Evolutionary conservation across 495 filamentous ascomycete genomes (phyloP).

Genomic region (Penicillium pulvis): DNA sequence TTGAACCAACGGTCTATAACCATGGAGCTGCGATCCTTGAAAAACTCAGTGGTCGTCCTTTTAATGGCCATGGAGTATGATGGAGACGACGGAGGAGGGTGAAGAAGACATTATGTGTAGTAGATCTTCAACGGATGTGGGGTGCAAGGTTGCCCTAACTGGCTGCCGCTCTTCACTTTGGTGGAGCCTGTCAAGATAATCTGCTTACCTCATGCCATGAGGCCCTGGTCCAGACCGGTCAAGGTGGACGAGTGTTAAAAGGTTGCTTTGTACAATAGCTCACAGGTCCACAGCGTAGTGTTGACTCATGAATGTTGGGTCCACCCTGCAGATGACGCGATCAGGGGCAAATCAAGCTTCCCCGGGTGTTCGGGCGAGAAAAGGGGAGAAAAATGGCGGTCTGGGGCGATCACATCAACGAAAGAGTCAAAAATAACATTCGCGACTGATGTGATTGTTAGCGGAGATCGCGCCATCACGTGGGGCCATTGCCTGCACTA

Average conservation of each 20-base stretch:
- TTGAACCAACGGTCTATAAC: background rate
- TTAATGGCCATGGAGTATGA: background rate
- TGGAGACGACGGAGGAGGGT: background rate
- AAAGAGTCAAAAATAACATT: background rate
- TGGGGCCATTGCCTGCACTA: conserved; percentile 11
- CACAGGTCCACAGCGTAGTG: background rate
- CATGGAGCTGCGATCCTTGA: background rate
- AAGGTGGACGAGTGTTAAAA: background rate
- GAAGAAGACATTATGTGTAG: background rate
- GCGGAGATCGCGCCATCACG: conserved; percentile 31
- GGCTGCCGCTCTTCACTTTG: background rate
- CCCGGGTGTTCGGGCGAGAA: conserved; percentile 5
- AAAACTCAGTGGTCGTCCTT: background rate
- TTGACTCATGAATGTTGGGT: background rate
- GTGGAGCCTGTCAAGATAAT: conserved; percentile 4
- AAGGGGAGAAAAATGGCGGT: conserved; percentile 9
- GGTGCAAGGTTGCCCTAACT: background rate
- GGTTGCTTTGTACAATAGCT: conserved; percentile 1
- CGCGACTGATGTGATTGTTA: conserved; percentile 17
- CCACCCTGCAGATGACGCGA: background rate
- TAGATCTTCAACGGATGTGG: background rate
- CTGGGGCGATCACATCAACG: conserved; percentile 13
- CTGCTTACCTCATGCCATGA: conserved; percentile 6
- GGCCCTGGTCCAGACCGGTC: conserved; percentile 1
- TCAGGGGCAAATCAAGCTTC: conserved; percentile 5